A percentile compares a stretch with the other conserved stretches of the same genome.
Conservation (phyloP, 177 flowering plant genomes). For the Vitis hybrid region DNA sequence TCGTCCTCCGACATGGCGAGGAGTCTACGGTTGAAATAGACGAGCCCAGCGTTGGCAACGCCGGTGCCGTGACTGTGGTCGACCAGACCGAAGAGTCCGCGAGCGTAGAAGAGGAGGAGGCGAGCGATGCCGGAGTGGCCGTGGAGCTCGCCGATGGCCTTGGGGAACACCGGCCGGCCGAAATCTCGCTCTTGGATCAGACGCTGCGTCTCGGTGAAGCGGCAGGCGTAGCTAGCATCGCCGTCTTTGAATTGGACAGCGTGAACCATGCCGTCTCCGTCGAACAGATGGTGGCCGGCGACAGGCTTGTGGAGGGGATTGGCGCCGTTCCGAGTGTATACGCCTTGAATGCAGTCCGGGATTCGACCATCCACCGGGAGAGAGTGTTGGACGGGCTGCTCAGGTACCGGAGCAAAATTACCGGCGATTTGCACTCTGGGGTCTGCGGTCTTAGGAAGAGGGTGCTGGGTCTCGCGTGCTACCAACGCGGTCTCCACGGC, state of each 20-base stretch:
- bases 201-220: slow-evolving; percentile 44
- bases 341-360: slow-evolving; percentile 36
- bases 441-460: slow-evolving; percentile 47
- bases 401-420: slow-evolving; percentile 45
- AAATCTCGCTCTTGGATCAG: slow-evolving; percentile 32
- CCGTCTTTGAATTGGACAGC: slow-evolving; percentile 35
- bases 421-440: slow-evolving; percentile 46
- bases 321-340: slow-evolving; percentile 47
- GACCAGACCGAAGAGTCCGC: slow-evolving; percentile 31
- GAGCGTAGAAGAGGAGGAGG: slow-evolving; percentile 35
- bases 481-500: slow-evolving; percentile 26
- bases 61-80: slow-evolving; percentile 38
- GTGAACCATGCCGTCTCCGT: slow-evolving; percentile 55
- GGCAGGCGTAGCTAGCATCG: slow-evolving; percentile 36
- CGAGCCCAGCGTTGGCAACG: slow-evolving; percentile 51
- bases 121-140: slow-evolving; percentile 50
- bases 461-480: slow-evolving; percentile 22
- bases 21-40: slow-evolving; percentile 37
- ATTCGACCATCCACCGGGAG: slow-evolving; percentile 34
- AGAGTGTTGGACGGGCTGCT: slow-evolving; percentile 25
- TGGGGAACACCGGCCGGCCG: slow-evolving; percentile 46
- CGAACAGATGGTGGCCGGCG: slow-evolving; percentile 52
- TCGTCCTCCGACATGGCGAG: slow-evolving; percentile 57
- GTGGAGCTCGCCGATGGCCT: slow-evolving; percentile 51
- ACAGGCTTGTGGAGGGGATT: slow-evolving; percentile 43